Base-by-base conservation (phyloP, 139 green algal species). In the Auxenochlorella pyrenoidosa region DNA sequence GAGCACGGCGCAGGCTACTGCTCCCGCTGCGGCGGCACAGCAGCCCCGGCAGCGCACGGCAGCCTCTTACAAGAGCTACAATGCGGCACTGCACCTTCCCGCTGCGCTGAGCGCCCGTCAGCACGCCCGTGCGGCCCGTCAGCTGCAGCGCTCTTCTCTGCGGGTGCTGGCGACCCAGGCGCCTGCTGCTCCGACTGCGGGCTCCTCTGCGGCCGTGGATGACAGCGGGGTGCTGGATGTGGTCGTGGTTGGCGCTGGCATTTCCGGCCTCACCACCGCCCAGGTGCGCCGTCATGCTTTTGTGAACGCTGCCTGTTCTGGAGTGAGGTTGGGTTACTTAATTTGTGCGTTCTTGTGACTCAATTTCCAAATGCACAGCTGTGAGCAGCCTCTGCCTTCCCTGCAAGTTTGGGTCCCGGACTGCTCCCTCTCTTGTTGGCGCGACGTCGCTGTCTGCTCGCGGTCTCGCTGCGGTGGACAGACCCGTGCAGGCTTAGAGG, bases 181-280 rank as follows among this genome's bases (percentile, higher is more conserved):
- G 10, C 43, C 85, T 34, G 34, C 75, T 3, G 60, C 85, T 1
- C 6, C 34, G 28, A 43, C 40, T 15, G 22, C 86, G 0, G 32
- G 66, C 28, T 6, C 75, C 1, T 22, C 70, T 54, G 60, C 63
- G n/a, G 36, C 73, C 5, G 71, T 18, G 2, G 41, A 38, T 26
- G 75, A 71, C 26, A 60, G 60, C 47, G 68, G 72, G 32, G 78
- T 86, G 32, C 68, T 77, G 28, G 88, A 92, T 41, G 86, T 83
- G 26, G 90, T 93, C 18, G 84, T 93, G 28, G 90, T 93, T 36
- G 90, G 90, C 40, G 90, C 80, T 22, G 90, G 90, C 40, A 89
- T 93, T 41, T 93, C 90, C 60, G 90, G 90, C 32, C 91, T 98
- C 12, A 93, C 94, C 5, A 95, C 94, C 30, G 95, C 91, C 2